phyloP scores from a whole-genome alignment of 2,329 filamentous ascomycete species.

The Huntiella omanensis region DNA sequence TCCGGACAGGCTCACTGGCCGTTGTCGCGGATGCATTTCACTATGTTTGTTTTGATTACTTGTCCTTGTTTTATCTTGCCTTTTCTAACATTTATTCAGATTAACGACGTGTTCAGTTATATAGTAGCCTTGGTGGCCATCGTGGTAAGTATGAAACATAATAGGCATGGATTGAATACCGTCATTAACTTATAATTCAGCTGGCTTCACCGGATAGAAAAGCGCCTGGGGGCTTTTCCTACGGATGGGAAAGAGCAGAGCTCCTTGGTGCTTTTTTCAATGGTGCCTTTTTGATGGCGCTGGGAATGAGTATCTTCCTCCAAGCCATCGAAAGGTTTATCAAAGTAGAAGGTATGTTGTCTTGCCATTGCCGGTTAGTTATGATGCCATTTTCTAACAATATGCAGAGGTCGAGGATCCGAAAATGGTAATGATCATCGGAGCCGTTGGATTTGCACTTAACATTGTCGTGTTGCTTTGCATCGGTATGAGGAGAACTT shows the following conservation, averaged over 20 bases:
- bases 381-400: constrained; percentile 3
- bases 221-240: constrained; percentile 40
- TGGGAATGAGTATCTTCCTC: constrained; percentile 53
- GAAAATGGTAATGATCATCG: constrained; percentile 48
- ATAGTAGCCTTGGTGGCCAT: constrained; percentile 46
- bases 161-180: neutral
- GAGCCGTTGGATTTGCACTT: constrained; percentile 43
- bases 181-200: constrained; percentile 18
- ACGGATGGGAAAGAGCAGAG: constrained; percentile 61
- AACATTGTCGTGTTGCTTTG: constrained; percentile 50
- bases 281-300: constrained; percentile 51
- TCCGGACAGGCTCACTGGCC: constrained; percentile 52
- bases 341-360: constrained; percentile 29
- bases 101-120: constrained; percentile 55
- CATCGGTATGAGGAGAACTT: constrained; percentile 27
- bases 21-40: constrained; percentile 64
- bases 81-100: constrained; percentile 20
- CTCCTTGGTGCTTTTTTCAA: constrained; percentile 66
- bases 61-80: neutral
- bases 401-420: constrained; percentile 42
- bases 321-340: constrained; percentile 57
- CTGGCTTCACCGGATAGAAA: constrained; percentile 32
- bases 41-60: constrained; percentile 31
- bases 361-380: neutral
- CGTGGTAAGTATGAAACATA: constrained; percentile 25